Conservation (phyloP, 441 rosid species). For the Gossypium gossypioides region DNA sequence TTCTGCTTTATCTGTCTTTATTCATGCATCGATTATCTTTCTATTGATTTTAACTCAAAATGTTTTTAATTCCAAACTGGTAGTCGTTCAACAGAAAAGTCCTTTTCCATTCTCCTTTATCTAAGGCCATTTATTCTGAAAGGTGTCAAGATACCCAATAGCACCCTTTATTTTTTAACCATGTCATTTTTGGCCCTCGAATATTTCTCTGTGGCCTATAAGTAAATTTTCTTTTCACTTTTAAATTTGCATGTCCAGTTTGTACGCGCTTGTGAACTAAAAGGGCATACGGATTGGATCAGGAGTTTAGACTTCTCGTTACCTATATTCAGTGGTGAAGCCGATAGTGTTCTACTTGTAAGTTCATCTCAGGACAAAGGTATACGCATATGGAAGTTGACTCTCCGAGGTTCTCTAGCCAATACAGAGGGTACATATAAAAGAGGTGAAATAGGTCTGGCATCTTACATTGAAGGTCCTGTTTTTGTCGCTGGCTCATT, state of each 20-base stretch:
- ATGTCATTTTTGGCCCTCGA: neutral
- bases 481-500: constrained; percentile 46
- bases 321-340: constrained; percentile 37
- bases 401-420: constrained; percentile 26
- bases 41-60: neutral
- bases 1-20: neutral
- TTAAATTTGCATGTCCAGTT: constrained; percentile 37
- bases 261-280: constrained; percentile 68
- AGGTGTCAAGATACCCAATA: neutral
- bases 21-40: neutral
- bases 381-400: constrained; percentile 85
- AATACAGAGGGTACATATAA: constrained; percentile 27
- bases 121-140: neutral
- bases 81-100: neutral
- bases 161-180: neutral
- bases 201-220: neutral
- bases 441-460: constrained; percentile 53
- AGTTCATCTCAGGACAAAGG: constrained; percentile 95
- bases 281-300: constrained; percentile 95
- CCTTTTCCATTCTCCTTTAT: neutral
- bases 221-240: constrained; percentile 13
- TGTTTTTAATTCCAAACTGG: neutral
- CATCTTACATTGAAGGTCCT: constrained; percentile 88
- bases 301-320: constrained; percentile 90
- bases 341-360: constrained; percentile 55